These are phyloP conservation scores for Sclerotiophoma versabilis DNA, from an alignment of 2,329 filamentous ascomycete species.

Conservation along the genomic window DNA sequence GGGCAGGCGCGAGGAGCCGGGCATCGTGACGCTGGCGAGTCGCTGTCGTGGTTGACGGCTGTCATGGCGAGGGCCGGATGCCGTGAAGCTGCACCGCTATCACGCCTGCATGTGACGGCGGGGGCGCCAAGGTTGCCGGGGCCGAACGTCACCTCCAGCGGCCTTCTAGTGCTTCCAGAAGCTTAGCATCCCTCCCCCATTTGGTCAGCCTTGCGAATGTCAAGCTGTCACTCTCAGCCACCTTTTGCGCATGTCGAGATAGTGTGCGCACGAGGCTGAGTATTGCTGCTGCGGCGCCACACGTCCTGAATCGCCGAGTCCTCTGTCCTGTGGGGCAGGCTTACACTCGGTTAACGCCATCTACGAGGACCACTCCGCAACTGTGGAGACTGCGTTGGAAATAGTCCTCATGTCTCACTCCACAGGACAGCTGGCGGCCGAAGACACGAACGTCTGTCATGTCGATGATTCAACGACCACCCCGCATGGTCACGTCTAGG, in stretches of 20 bases:
- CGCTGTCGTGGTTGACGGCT: background rate
- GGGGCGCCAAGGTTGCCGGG: slow-evolving; percentile 1
- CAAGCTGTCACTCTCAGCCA: background rate
- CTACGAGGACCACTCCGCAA: background rate
- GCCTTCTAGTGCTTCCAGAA: slow-evolving; percentile 5
- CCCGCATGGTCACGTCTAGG: background rate
- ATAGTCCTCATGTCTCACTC: background rate
- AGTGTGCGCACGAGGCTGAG: background rate
- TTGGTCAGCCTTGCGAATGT: slow-evolving; percentile 2
- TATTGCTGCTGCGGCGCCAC: background rate
- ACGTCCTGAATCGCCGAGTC: background rate
- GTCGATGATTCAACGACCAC: background rate
- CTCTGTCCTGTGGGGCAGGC: too few species aligned
- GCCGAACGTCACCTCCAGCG: slow-evolving; percentile 4
- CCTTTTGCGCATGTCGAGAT: background rate
- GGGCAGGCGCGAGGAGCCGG: slow-evolving; percentile 72
- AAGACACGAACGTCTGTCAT: background rate
- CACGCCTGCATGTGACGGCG: too few species aligned
- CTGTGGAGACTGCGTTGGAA: background rate
- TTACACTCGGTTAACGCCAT: background rate
- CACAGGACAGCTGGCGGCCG: background rate
- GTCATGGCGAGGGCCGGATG: slow-evolving; percentile 9
- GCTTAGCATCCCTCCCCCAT: background rate
- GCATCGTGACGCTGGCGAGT: slow-evolving; percentile 35
- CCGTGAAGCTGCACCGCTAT: slow-evolving; percentile 2